Conservation (phyloP, 495 filamentous ascomycete genomes). For the Amorphotheca resinae region DNA sequence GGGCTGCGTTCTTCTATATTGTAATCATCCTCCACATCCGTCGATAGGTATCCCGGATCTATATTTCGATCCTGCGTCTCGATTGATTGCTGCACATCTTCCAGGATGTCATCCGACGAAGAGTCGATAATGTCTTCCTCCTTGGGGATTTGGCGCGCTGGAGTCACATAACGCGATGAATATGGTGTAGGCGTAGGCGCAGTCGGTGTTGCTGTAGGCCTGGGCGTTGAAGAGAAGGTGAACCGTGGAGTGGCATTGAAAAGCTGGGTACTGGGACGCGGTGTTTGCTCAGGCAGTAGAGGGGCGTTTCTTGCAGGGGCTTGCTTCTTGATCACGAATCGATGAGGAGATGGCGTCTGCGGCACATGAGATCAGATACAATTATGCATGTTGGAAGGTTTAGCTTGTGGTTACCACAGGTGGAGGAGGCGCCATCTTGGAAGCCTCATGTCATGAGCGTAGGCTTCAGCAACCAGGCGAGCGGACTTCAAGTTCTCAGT, state of each 20-base stretch:
- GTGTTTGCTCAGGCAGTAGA: conserved; percentile 3
- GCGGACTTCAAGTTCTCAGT: too few relatives aligned
- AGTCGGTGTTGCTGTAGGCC: conserved; percentile 10
- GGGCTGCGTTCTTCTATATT: conserved; percentile 8
- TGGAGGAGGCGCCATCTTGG: conserved; percentile 15
- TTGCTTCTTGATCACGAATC: conserved; percentile 20
- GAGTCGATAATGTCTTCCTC: conserved; percentile 14
- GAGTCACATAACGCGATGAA: conserved; percentile 14
- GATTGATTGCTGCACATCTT: conserved; percentile 10
- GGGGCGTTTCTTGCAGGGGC: conserved; percentile 5
- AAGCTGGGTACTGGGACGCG: conserved; percentile 12
- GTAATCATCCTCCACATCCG: conserved; percentile 17
- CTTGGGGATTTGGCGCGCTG: conserved; percentile 4
- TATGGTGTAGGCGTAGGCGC: conserved; percentile 8
- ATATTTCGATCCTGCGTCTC: conserved; percentile 10
- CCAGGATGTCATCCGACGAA: conserved; percentile 2
- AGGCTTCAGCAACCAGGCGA: not conserved
- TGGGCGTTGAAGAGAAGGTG: conserved; percentile 14
- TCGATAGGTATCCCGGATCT: conserved; percentile 2
- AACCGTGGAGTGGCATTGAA: conserved; percentile 22
- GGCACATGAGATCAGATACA: not conserved
- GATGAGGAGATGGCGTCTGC: conserved; percentile 21
- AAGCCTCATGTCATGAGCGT: not conserved
- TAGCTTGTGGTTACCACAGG: conserved; percentile 11
- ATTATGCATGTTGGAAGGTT: not conserved